Evolutionary conservation across 495 filamentous ascomycete genomes (phyloP), one percentile per base, ranked within the genome.

Genomic region (Trichocladium antarcticum): DNA sequence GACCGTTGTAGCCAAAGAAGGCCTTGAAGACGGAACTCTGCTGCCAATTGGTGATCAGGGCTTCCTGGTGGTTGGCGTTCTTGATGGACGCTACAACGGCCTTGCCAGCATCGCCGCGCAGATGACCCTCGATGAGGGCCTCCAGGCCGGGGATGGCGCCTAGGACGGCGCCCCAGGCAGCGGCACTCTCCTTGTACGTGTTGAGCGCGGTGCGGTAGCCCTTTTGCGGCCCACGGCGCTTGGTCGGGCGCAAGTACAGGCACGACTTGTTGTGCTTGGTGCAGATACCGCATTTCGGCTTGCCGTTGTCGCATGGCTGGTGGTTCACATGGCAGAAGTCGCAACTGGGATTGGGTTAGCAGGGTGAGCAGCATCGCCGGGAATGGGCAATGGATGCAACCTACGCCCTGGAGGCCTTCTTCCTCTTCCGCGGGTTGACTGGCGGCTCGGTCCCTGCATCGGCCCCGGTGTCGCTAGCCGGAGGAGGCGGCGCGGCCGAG

Each of bases 251-350:
- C 21, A 65, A 54, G 37, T 67, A 67, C 7, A 65, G 43, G 24
- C 64, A 67, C 1, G 59, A 55, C 51, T 67, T 67, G 51, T 65
- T 64, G 44, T 67, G 64, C 50, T 63, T 63, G 29, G 53, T 51
- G 41, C 64, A 67, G 29, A 65, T 58, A 49, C 56, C 50, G 40
- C 64, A 67, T 40, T 64, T 62, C 9, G 63, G 63, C 22, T 66
- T 60, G 49, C 59, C 63, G 29, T 66, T 66, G 60, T 67, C 64
- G 49, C 64, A 67, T 5, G 64, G 64, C 45, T 67, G 64, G 42
- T 67, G 64, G 53, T 67, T 67, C 43, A 63, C 58, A 43, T 67
- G 64, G 51, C 64, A 67, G 36, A 67, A 67, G 49, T 67, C 64
- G 50, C 64, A 67, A 15, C 63, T 66, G 46, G 27, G 21, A 46